These are phyloP conservation scores for Blastocystis sp. DNA, from an alignment of 352 stramenopile species.

Conservation along the genomic window DNA sequence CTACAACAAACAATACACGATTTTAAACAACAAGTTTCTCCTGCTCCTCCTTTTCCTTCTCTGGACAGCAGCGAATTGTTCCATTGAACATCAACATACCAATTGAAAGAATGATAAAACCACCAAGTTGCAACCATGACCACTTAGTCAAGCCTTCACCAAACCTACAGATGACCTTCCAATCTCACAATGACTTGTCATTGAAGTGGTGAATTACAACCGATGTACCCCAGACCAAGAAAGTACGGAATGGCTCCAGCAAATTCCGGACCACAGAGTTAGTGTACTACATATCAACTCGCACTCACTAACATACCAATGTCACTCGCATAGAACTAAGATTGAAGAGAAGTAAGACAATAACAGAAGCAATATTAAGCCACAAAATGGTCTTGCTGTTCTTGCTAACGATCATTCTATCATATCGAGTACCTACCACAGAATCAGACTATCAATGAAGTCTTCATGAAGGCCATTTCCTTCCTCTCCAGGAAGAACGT, in stretches of 20 bases:
- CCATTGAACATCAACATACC: slow-evolving; percentile 54
- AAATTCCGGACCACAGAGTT: slow-evolving; percentile 44
- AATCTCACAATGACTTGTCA: neutral
- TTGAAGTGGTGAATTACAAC: slow-evolving; percentile 49
- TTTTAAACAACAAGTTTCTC: neutral
- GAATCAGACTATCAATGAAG: slow-evolving; percentile 54
- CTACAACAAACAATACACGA: neutral
- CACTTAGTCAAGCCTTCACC: slow-evolving; percentile 19
- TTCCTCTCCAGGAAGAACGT: slow-evolving; percentile 34
- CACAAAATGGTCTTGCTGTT: slow-evolving; percentile 26
- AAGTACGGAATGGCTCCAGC: slow-evolving; percentile 42
- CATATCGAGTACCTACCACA: slow-evolving; percentile 13
- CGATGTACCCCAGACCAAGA: slow-evolving; percentile 34
- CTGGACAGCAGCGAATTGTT: neutral
- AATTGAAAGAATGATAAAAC: slow-evolving; percentile 29
- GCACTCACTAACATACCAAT: neutral
- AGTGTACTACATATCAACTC: slow-evolving; percentile 6
- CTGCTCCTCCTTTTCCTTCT: slow-evolving; percentile 21
- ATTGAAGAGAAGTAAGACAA: slow-evolving; percentile 57
- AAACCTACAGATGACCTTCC: neutral
- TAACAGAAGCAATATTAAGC: slow-evolving; percentile 46
- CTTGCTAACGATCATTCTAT: neutral
- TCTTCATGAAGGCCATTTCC: slow-evolving; percentile 44
- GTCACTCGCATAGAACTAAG: slow-evolving; percentile 47
- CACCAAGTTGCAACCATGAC: slow-evolving; percentile 31